Percentiles rank a stretch among this genome's conserved stretches.
These are phyloP conservation scores for Gaeumannomyces tritici DNA, from an alignment of 2,329 filamentous ascomycete genomes.

Conservation along the genomic window DNA sequence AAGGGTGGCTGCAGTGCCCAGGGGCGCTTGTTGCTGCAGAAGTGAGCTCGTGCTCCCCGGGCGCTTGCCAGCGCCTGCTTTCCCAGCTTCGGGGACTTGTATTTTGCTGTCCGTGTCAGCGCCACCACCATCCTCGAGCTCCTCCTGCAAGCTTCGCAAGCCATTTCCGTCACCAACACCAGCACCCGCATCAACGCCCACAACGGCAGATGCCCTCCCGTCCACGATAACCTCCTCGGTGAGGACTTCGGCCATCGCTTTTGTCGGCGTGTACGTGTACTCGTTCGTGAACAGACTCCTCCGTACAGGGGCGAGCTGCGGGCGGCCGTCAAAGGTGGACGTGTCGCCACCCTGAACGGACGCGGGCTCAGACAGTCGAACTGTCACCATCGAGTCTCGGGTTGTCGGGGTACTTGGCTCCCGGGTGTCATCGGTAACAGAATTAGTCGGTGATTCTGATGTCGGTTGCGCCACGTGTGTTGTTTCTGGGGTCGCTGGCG, in stretches of 20 bases:
- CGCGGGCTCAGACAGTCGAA: constrained; percentile 48
- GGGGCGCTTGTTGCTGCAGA: background rate
- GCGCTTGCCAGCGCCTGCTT: constrained; percentile 3
- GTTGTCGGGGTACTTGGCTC: constrained; percentile 8
- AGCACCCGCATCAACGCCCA: background rate
- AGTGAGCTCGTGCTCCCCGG: background rate
- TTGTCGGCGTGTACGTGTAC: constrained; percentile 10
- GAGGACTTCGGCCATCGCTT: constrained; percentile 9
- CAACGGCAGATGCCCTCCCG: background rate
- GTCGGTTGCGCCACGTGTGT: background rate
- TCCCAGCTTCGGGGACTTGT: background rate
- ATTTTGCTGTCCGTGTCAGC: background rate
- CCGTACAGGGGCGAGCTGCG: constrained; percentile 8
- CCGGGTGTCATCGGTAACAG: background rate
- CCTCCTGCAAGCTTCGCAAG: constrained; percentile 7
- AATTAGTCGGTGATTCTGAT: background rate
- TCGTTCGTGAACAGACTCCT: constrained; percentile 12
- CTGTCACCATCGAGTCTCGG: constrained; percentile 58
- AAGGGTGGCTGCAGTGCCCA: background rate
- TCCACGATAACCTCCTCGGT: constrained; percentile 7
- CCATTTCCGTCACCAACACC: background rate
- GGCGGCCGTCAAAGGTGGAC: constrained; percentile 10
- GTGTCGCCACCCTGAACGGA: constrained; percentile 21
- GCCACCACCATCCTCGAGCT: constrained; percentile 6
- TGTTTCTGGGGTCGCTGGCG: background rate